Evolutionary conservation across 2,329 filamentous ascomycete species (phyloP).

Genomic region (Penicillium sp.): DNA sequence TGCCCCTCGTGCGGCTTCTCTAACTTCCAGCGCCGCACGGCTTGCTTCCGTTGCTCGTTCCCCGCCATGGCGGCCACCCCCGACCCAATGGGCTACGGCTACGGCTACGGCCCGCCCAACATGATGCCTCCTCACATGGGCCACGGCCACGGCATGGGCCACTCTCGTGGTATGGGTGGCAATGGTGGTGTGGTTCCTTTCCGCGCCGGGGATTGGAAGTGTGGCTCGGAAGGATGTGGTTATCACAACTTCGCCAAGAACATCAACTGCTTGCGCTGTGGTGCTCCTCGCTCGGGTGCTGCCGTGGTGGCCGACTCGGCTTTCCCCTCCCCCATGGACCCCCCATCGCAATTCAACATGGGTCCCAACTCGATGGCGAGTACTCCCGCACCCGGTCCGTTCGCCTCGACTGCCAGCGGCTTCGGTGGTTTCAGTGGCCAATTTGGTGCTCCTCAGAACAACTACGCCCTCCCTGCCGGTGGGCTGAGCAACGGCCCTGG

Average conservation of each 20-base stretch:
- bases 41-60: constrained; percentile 98
- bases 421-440: constrained; percentile 73
- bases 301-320: constrained; percentile 92
- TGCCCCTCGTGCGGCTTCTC: constrained; percentile 98
- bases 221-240: constrained; percentile 91
- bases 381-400: constrained; percentile 73
- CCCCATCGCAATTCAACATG: constrained; percentile 79
- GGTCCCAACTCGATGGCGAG: constrained; percentile 82
- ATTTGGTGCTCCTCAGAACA: constrained; percentile 77
- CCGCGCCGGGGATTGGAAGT: constrained; percentile 98
- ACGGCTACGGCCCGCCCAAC: constrained; percentile 61
- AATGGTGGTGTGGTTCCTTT: constrained; percentile 87
- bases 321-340: constrained; percentile 87
- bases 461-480: constrained; percentile 80
- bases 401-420: constrained; percentile 65
- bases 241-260: constrained; percentile 99
- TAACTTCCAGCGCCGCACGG: constrained; percentile 97
- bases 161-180: constrained; percentile 65
- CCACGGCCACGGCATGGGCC: constrained; percentile 56
- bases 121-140: constrained; percentile 79
- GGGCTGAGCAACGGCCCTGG: constrained; percentile 73
- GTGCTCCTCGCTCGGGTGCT: constrained; percentile 88
- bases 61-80: constrained; percentile 83
- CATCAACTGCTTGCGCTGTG: constrained; percentile 93
- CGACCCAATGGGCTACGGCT: constrained; percentile 70